phyloP scores from a whole-genome alignment of 2,329 filamentous ascomycete genomes.

The Stagonosporopsis cucurbitacearum region DNA sequence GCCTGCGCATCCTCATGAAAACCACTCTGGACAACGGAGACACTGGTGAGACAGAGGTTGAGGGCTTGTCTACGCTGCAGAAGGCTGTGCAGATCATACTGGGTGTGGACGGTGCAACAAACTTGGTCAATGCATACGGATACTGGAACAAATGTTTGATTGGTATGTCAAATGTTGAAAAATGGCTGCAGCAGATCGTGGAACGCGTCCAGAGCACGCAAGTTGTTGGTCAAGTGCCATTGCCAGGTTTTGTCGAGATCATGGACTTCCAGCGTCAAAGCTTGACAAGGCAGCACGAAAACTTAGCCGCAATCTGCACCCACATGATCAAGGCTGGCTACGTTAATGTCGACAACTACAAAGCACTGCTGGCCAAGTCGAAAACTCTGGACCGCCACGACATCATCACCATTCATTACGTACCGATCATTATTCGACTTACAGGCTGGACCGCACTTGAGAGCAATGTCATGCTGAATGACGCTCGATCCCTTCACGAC shows the following conservation, averaged over 20 bases:
- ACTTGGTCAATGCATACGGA: conserved; percentile 62
- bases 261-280: conserved; percentile 82
- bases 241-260: conserved; percentile 73
- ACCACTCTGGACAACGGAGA: conserved; percentile 60
- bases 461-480: conserved; percentile 67
- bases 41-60: conserved; percentile 29
- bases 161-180: conserved; percentile 77
- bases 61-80: conserved; percentile 31
- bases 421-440: conserved; percentile 79
- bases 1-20: conserved; percentile 78
- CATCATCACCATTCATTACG: conserved; percentile 74
- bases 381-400: conserved; percentile 80
- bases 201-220: conserved; percentile 79
- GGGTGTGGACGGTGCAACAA: conserved; percentile 62
- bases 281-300: conserved; percentile 87
- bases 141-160: conserved; percentile 78
- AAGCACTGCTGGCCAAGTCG: conserved; percentile 70
- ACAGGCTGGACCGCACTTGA: conserved; percentile 81
- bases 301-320: conserved; percentile 79
- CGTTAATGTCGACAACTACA: conserved; percentile 74
- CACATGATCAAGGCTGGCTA: conserved; percentile 79
- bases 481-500: conserved; percentile 73
- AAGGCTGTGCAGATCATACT: conserved; percentile 51
- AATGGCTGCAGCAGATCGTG: conserved; percentile 75
- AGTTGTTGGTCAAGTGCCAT: conserved; percentile 71